These are phyloP conservation scores for thale cress (Arabidopsis thaliana) DNA, from an alignment of 345 rosid genomes.

Conservation along the genomic window DNA sequence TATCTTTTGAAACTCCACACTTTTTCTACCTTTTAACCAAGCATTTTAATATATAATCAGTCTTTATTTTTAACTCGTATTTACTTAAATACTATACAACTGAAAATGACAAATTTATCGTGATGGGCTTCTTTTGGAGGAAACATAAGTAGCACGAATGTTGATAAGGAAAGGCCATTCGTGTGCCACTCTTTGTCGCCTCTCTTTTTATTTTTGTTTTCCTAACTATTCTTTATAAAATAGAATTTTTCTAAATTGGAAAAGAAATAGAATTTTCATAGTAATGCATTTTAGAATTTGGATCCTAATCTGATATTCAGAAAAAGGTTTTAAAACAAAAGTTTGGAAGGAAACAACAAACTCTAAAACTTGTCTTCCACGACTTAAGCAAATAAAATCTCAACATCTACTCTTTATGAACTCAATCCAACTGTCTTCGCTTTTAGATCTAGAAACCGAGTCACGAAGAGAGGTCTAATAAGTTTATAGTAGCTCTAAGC, in stretches of 20 bases:
- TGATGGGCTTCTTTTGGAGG: constrained; percentile 36
- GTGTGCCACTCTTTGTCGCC: constrained; percentile 41
- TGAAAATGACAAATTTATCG: constrained; percentile 21
- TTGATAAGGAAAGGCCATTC: constrained; percentile 31
- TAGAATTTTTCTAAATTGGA: background rate
- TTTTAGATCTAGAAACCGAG: background rate
- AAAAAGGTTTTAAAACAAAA: background rate
- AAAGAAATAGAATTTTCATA: background rate
- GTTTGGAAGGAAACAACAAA: background rate
- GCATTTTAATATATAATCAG: background rate
- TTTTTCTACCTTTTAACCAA: background rate
- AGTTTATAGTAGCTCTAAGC: background rate
- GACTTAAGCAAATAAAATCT: too few species aligned
- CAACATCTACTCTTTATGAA: background rate
- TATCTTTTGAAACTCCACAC: background rate
- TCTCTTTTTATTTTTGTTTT: background rate
- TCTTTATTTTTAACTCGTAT: background rate
- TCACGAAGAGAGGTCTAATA: background rate
- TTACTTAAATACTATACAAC: background rate
- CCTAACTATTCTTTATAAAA: background rate
- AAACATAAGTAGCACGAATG: constrained; percentile 24
- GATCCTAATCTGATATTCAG: background rate
- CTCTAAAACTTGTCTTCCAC: background rate
- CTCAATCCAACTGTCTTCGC: background rate
- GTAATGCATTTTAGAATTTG: background rate